Conservation (phyloP, 768 basidiomycete species). For the Suillus hirtellus region DNA sequence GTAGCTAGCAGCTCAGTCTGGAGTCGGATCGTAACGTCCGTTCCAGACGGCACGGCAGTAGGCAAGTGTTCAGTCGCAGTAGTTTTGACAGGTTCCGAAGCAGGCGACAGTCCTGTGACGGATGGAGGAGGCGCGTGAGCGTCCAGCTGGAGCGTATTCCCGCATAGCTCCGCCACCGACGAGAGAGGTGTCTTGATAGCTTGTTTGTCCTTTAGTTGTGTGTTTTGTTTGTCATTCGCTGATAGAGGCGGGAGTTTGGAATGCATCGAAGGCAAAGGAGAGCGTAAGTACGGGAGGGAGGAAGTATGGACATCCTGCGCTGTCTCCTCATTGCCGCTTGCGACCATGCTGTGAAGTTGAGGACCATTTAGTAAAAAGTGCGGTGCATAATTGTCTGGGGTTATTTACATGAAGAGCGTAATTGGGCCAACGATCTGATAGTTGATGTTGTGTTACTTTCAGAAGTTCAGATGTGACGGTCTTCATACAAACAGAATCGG, state of each 20-base stretch:
- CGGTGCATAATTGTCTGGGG: background rate
- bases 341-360: constrained; percentile 27
- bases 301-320: constrained; percentile 20
- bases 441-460: background rate
- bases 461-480: background rate
- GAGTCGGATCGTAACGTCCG: constrained; percentile 36
- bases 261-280: constrained; percentile 13
- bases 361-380: constrained; percentile 20
- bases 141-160: constrained; percentile 29
- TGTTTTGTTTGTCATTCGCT: constrained; percentile 39
- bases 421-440: constrained; percentile 5
- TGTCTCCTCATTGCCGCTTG: constrained; percentile 30
- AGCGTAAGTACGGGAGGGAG: constrained; percentile 12
- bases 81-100: constrained; percentile 48
- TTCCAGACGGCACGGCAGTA: constrained; percentile 32
- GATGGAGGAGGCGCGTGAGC: constrained; percentile 22
- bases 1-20: constrained; percentile 63
- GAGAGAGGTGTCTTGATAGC: constrained; percentile 12
- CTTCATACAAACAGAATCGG: background rate
- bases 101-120: constrained; percentile 42
- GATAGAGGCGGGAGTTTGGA: constrained; percentile 14
- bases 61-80: constrained; percentile 46
- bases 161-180: constrained; percentile 19
- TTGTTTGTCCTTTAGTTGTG: constrained; percentile 49
- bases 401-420: constrained; percentile 3